phyloP scores from a whole-genome alignment of 495 filamentous ascomycete species.

The Trypethelium eluteriae region DNA sequence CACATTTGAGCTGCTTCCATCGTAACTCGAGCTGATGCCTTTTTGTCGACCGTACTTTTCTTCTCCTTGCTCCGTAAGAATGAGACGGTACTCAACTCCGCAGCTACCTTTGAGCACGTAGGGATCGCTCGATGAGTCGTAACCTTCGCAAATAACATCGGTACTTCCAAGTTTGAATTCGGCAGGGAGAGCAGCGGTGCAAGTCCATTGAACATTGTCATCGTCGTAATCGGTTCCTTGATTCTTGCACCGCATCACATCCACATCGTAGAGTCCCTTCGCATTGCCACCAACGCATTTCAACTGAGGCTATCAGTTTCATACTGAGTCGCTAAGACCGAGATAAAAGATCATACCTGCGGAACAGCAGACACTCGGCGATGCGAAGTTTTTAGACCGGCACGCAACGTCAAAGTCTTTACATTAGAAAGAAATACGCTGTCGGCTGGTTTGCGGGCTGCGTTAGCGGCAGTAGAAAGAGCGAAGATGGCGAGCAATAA shows the following conservation, averaged over 20 bases:
- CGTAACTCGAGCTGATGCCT: constrained; percentile 21
- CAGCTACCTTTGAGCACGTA: constrained; percentile 86
- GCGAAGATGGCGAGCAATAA: neutral
- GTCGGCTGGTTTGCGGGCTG: constrained; percentile 41
- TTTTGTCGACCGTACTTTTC: constrained; percentile 45
- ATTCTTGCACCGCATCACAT: constrained; percentile 84
- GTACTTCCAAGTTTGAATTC: constrained; percentile 86
- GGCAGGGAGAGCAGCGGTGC: constrained; percentile 65
- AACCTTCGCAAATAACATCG: constrained; percentile 91
- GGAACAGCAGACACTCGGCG: constrained; percentile 72
- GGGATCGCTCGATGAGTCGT: constrained; percentile 61
- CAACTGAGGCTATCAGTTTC: constrained; percentile 41
- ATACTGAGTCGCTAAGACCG: neutral
- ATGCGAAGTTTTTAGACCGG: constrained; percentile 54
- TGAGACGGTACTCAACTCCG: constrained; percentile 81
- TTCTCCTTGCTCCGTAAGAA: constrained; percentile 76
- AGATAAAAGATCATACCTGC: constrained; percentile 40
- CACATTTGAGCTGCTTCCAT: constrained; percentile 24
- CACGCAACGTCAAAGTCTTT: constrained; percentile 66
- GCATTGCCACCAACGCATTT: constrained; percentile 64
- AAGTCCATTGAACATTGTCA: constrained; percentile 72
- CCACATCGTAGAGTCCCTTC: constrained; percentile 57
- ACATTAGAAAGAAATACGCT: constrained; percentile 72
- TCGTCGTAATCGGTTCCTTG: constrained; percentile 47
- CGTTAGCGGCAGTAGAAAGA: neutral